Conservation (phyloP, 768 basidiomycete genomes). For the Panellus pusillus region DNA sequence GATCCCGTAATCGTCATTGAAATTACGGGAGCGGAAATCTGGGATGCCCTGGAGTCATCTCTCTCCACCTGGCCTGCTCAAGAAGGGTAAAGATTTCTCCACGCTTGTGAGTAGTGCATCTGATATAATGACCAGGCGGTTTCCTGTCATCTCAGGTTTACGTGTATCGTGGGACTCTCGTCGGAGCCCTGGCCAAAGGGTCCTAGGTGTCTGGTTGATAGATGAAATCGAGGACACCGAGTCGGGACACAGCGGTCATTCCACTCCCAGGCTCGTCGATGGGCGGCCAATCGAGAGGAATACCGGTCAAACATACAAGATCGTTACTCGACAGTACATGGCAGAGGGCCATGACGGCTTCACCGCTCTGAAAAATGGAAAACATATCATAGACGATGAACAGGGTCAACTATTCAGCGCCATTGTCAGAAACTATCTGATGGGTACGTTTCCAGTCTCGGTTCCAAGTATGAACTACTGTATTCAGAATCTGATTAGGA, state of each 20-base stretch:
- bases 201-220: conserved; percentile 69
- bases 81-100: conserved; percentile 65
- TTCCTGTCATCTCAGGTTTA: conserved; percentile 84
- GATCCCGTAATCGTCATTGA: conserved; percentile 83
- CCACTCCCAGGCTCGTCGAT: conserved; percentile 38
- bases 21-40: conserved; percentile 74
- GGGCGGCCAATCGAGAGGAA: conserved; percentile 55
- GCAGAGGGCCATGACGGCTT: conserved; percentile 85
- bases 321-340: conserved; percentile 89
- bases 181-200: conserved; percentile 65
- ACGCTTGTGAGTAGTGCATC: not conserved
- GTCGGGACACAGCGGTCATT: conserved; percentile 24
- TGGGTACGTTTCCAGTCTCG: conserved; percentile 51
- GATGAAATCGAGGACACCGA: conserved; percentile 37
- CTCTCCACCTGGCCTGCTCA: conserved; percentile 83
- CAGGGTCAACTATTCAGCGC: conserved; percentile 74
- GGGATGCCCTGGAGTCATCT: conserved; percentile 75
- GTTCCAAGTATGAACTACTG: not conserved
- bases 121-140: conserved; percentile 54
- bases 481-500: conserved; percentile 40
- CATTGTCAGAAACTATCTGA: conserved; percentile 80
- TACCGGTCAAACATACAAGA: conserved; percentile 62
- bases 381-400: conserved; percentile 81
- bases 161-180: conserved; percentile 87
- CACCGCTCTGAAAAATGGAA: conserved; percentile 59